Conservation (phyloP, 148 eudicot species). For the Rhododendron molle region DNA sequence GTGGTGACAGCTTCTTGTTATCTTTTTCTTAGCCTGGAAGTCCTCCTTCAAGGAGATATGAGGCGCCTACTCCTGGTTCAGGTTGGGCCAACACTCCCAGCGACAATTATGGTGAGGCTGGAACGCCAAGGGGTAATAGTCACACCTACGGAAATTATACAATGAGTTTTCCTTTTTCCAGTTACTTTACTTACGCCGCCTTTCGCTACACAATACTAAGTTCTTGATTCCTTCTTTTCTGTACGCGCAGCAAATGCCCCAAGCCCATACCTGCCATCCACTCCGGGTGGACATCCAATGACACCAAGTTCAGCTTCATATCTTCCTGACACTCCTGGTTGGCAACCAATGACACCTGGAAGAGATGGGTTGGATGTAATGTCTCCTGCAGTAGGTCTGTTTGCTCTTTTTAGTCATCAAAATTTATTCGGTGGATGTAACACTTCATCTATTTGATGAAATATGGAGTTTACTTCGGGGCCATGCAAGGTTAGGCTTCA, state of each 20-base stretch:
- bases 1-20: slow-evolving; percentile 2
- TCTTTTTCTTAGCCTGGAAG: slow-evolving; percentile 65
- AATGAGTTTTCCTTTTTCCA: neutral
- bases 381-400: slow-evolving; percentile 80
- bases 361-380: slow-evolving; percentile 89
- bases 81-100: slow-evolving; percentile 78
- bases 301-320: slow-evolving; percentile 83
- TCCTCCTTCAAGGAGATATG: slow-evolving; percentile 75
- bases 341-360: slow-evolving; percentile 99
- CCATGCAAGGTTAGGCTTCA: neutral
- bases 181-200: neutral
- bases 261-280: slow-evolving; percentile 92
- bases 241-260: slow-evolving; percentile 86
- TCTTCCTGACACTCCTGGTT: slow-evolving; percentile 96
- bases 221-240: neutral
- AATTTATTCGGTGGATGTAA: neutral
- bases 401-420: neutral
- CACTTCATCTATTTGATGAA: neutral
- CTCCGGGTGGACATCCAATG: slow-evolving; percentile 89
- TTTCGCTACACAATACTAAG: neutral
- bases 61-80: slow-evolving; percentile 95
- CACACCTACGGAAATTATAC: slow-evolving; percentile 60
- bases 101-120: slow-evolving; percentile 68
- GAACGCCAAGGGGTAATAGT: slow-evolving; percentile 78
- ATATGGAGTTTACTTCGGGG: neutral